phyloP scores from a whole-genome alignment of 2,329 filamentous ascomycete genomes.

The Trichoderma oligosporum region DNA sequence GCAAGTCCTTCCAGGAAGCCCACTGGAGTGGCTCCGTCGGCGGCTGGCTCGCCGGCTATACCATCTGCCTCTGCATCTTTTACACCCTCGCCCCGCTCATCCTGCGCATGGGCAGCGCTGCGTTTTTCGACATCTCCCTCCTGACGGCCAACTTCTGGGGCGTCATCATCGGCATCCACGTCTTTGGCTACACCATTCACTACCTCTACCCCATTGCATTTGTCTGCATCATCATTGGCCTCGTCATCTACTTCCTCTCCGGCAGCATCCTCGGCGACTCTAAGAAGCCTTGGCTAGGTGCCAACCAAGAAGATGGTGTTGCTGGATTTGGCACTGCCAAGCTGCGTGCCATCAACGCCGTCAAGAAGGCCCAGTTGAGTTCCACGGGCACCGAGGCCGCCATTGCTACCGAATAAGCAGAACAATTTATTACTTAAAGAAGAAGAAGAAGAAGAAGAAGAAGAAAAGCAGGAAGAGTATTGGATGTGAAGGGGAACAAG shows the following conservation, averaged over 20 bases:
- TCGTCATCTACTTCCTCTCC: slow-evolving; percentile 82
- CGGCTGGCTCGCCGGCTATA: slow-evolving; percentile 88
- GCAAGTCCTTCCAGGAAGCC: slow-evolving; percentile 61
- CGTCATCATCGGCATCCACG: slow-evolving; percentile 82
- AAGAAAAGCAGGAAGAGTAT: not conserved
- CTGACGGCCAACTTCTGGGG: slow-evolving; percentile 97
- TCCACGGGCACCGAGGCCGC: slow-evolving; percentile 1
- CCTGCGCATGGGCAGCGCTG: slow-evolving; percentile 83
- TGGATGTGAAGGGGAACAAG: not conserved
- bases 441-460: not conserved
- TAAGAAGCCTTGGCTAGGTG: slow-evolving; percentile 91
- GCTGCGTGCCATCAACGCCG: slow-evolving; percentile 63
- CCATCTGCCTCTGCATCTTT: slow-evolving; percentile 75
- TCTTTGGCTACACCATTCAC: slow-evolving; percentile 77
- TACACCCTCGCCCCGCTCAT: slow-evolving; percentile 84
- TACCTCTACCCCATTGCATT: slow-evolving; percentile 96
- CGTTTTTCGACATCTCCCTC: slow-evolving; percentile 94
- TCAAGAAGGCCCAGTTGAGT: slow-evolving; percentile 38
- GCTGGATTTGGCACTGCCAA: slow-evolving; percentile 82
- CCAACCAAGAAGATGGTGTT: slow-evolving; percentile 77
- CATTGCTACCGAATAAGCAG: not conserved
- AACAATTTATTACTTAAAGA: not conserved
- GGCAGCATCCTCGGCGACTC: slow-evolving; percentile 80
- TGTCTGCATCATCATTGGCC: slow-evolving; percentile 81
- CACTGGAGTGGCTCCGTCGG: slow-evolving; percentile 65